phyloP scores from a whole-genome alignment of 352 stramenopile species.

The Phytophthora sojae region DNA sequence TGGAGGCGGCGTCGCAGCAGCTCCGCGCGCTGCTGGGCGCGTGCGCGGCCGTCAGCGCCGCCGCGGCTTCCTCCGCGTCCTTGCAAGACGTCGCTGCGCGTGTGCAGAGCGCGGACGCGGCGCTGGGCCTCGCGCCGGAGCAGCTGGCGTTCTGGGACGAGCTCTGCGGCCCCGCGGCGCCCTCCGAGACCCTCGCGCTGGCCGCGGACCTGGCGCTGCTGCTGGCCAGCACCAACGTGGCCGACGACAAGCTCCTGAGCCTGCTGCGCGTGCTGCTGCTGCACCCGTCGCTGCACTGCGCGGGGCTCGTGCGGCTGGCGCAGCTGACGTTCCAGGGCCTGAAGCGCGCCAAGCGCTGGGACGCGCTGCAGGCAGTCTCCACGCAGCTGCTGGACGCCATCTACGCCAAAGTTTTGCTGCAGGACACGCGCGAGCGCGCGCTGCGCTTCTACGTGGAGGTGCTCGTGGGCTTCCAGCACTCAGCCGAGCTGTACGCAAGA shows the following conservation, averaged over 20 bases:
- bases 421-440: constrained; percentile 31
- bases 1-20: constrained; percentile 51
- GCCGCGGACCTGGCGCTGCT: constrained; percentile 65
- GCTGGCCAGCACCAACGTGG: constrained; percentile 61
- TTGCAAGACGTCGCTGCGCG: constrained; percentile 1
- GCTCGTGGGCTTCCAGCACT: constrained; percentile 83
- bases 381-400: constrained; percentile 50
- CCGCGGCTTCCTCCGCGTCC: constrained; percentile 12
- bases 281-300: constrained; percentile 43
- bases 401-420: constrained; percentile 41
- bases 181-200: constrained; percentile 27
- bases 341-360: constrained; percentile 83
- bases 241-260: constrained; percentile 39
- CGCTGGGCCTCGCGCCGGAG: constrained; percentile 42
- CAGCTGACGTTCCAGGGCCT: constrained; percentile 68
- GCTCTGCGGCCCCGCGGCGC: constrained; percentile 36
- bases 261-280: constrained; percentile 48
- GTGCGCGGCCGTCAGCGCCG: constrained; percentile 41
- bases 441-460: constrained; percentile 71
- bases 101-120: constrained; percentile 14
- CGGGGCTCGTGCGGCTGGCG: constrained; percentile 62
- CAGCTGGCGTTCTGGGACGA: constrained; percentile 66
- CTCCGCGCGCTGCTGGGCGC: constrained; percentile 53
- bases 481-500: constrained; percentile 58
- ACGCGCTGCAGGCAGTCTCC: constrained; percentile 52